Evolutionary conservation across 345 rosid genomes (phyloP).

Genomic region (Aurinia saxatilis): DNA sequence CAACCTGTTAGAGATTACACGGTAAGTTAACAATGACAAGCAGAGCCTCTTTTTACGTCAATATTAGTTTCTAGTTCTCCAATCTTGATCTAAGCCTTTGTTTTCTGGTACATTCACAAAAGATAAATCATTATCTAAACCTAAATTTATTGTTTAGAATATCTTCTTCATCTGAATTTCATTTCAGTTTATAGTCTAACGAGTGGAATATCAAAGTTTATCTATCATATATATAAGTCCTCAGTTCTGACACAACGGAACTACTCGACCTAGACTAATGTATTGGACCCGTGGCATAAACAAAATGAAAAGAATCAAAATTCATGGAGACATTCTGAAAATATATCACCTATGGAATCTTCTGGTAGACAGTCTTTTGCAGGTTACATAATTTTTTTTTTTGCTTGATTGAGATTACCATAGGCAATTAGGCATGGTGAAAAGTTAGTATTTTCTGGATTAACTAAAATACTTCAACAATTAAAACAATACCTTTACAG

Average conservation of each 20-base stretch:
- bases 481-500: constrained; percentile 62
- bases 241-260: not conserved
- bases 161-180: constrained; percentile 1
- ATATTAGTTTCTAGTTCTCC: not conserved
- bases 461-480: not conserved
- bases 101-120: not conserved
- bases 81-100: not conserved
- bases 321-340: not conserved
- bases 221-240: constrained; percentile 2
- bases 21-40: not conserved
- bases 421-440: not conserved
- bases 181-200: not conserved
- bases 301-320: not conserved
- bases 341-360: not conserved
- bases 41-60: not conserved
- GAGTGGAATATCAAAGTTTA: not conserved
- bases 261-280: not conserved
- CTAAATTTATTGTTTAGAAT: not conserved
- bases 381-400: not conserved
- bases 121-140: not conserved
- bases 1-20: constrained; percentile 49
- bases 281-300: not conserved
- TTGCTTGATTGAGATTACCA: not conserved
- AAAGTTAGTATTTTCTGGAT: not conserved
- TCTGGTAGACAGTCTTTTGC: not conserved